These are phyloP conservation scores for Kodamaea leandrae DNA, from an alignment of 805 yeast species.

Conservation along the genomic window DNA sequence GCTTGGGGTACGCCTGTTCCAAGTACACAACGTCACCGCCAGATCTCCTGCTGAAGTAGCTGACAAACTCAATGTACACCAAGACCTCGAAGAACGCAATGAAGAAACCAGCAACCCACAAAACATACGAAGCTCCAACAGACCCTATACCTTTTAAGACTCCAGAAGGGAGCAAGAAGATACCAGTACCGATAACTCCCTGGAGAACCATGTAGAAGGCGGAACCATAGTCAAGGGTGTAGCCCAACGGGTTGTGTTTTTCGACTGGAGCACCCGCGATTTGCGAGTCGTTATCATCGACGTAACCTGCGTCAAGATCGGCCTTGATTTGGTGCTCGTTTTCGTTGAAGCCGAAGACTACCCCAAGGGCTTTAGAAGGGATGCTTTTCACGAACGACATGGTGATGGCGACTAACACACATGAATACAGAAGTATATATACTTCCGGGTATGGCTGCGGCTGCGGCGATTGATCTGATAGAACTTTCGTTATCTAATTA, in stretches of 20 bases:
- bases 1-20: slow-evolving; percentile 38
- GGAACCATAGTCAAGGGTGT: slow-evolving; percentile 33
- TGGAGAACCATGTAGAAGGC: slow-evolving; percentile 66
- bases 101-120: slow-evolving; percentile 43
- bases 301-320: slow-evolving; percentile 7
- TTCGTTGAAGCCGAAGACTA: slow-evolving; percentile 11
- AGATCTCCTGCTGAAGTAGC: slow-evolving; percentile 34
- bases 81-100: slow-evolving; percentile 36
- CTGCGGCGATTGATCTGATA: too few relatives aligned
- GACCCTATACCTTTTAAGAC: slow-evolving; percentile 48
- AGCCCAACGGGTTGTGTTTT: slow-evolving; percentile 34
- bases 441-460: too few relatives aligned
- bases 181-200: slow-evolving; percentile 75
- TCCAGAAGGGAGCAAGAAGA: slow-evolving; percentile 66
- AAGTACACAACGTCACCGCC: slow-evolving; percentile 41
- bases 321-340: slow-evolving; percentile 2
- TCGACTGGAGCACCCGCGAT: slow-evolving; percentile 43
- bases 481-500: too few relatives aligned
- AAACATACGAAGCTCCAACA: slow-evolving; percentile 41
- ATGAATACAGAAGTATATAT: too few relatives aligned
- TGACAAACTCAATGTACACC: slow-evolving; percentile 41
- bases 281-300: slow-evolving; percentile 15
- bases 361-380: not conserved
- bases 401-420: too few relatives aligned
- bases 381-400: not conserved